Percentiles rank a stretch among this genome's conserved stretches.
Evolutionary conservation across 768 basidiomycete species (phyloP).

Genomic region (Mycena crocata): DNA sequence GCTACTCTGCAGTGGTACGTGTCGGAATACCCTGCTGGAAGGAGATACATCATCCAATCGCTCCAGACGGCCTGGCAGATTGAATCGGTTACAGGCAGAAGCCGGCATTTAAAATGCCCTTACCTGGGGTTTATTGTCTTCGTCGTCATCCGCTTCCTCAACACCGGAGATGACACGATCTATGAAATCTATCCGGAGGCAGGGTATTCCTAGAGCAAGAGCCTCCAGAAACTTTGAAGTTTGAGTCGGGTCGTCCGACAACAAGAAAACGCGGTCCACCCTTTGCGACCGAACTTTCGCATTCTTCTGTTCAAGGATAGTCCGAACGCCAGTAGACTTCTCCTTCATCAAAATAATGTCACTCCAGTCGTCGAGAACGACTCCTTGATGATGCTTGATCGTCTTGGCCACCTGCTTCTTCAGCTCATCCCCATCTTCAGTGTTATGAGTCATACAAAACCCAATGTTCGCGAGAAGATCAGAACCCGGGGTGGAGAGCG

Average conservation of each 20-base stretch:
- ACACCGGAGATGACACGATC: constrained; percentile 51
- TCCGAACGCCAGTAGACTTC: constrained; percentile 57
- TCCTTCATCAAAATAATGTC: constrained; percentile 69
- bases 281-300: constrained; percentile 56
- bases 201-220: constrained; percentile 89
- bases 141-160: too few relatives aligned
- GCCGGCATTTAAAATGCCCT: constrained; percentile 31
- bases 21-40: constrained; percentile 68
- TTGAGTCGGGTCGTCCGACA: constrained; percentile 73
- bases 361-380: constrained; percentile 72
- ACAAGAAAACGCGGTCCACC: constrained; percentile 69
- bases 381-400: constrained; percentile 65
- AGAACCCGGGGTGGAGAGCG: constrained; percentile 50
- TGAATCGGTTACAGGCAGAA: constrained; percentile 4
- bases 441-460: constrained; percentile 17
- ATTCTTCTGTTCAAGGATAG: constrained; percentile 63
- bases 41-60: constrained; percentile 74
- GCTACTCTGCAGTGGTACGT: constrained; percentile 48
- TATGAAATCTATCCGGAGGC: constrained; percentile 72
- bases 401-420: constrained; percentile 55
- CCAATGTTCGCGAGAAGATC: constrained; percentile 32
- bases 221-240: constrained; percentile 87
- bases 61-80: constrained; percentile 37
- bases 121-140: too few relatives aligned
- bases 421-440: constrained; percentile 43